Evolutionary conservation across 495 filamentous ascomycete genomes (phyloP).

Genomic region (Podospora sp.): DNA sequence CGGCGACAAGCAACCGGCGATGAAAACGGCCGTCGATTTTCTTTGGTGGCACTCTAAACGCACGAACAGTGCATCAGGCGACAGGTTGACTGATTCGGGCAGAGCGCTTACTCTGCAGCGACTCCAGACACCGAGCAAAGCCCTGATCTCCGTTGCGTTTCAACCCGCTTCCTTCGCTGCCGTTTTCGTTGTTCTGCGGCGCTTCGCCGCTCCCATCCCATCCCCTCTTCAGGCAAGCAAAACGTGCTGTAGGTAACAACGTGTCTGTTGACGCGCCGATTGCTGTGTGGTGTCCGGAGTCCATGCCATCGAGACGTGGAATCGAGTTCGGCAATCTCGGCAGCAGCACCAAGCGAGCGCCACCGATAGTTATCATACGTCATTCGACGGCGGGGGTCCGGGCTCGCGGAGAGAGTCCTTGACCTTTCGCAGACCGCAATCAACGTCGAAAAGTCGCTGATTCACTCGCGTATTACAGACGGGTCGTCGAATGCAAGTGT

Average conservation of each 20-base stretch:
- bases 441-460: background rate
- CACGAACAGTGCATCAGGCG: background rate
- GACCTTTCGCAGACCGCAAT: background rate
- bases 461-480: constrained; percentile 1
- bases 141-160: constrained; percentile 11
- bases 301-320: background rate
- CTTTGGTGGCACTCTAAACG: background rate
- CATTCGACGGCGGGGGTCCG: constrained; percentile 10
- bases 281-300: background rate
- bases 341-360: constrained; percentile 14
- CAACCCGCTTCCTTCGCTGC: background rate
- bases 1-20: background rate
- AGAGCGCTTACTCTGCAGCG: background rate
- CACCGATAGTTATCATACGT: constrained; percentile 16
- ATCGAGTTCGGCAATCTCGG: constrained; percentile 28
- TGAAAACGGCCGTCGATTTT: background rate
- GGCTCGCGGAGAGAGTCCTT: background rate
- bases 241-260: background rate
- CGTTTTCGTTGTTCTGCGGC: background rate
- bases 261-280: background rate
- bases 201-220: background rate
- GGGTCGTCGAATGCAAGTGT: background rate
- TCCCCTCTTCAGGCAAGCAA: background rate
- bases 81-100: background rate
- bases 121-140: constrained; percentile 2